A percentile compares a stretch with the other conserved stretches of the same genome.
These are phyloP conservation scores for Didymella lethalis DNA, from an alignment of 2,329 filamentous ascomycete species.

Conservation along the genomic window DNA sequence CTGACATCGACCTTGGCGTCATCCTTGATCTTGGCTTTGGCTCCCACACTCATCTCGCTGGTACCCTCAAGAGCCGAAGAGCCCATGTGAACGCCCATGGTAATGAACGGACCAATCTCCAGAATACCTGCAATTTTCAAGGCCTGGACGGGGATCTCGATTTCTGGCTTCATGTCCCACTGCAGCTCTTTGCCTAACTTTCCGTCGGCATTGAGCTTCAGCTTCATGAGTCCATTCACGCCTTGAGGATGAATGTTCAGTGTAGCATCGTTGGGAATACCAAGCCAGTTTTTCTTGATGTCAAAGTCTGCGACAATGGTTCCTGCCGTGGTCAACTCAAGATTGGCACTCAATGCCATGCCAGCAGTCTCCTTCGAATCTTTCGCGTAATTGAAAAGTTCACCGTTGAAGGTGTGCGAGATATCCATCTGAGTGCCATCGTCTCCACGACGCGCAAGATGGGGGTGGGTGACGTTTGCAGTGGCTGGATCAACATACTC, in stretches of 20 bases:
- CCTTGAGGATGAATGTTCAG: conserved; percentile 32
- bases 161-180: conserved; percentile 31
- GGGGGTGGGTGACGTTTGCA: conserved; percentile 32
- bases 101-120: conserved; percentile 33
- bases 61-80: conserved; percentile 30
- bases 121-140: conserved; percentile 30
- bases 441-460: conserved; percentile 25
- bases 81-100: conserved; percentile 33
- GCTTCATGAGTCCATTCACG: conserved; percentile 25
- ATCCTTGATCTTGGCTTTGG: conserved; percentile 31
- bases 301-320: conserved; percentile 34
- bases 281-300: conserved; percentile 19
- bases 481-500: conserved; percentile 28
- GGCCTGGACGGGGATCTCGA: conserved; percentile 33
- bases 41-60: conserved; percentile 25
- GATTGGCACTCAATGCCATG: conserved; percentile 28
- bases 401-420: conserved; percentile 22
- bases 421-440: conserved; percentile 27
- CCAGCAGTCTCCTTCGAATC: conserved; percentile 30
- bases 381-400: conserved; percentile 32
- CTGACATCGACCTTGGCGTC: conserved; percentile 25
- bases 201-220: conserved; percentile 29
- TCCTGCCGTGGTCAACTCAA: conserved; percentile 29
- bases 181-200: conserved; percentile 32
- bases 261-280: conserved; percentile 25